Percentiles rank a stretch among this genome's conserved stretches.
These are phyloP conservation scores for Starmera stellimalicola DNA, from an alignment of 1,139 yeast genomes.

Conservation along the genomic window DNA sequence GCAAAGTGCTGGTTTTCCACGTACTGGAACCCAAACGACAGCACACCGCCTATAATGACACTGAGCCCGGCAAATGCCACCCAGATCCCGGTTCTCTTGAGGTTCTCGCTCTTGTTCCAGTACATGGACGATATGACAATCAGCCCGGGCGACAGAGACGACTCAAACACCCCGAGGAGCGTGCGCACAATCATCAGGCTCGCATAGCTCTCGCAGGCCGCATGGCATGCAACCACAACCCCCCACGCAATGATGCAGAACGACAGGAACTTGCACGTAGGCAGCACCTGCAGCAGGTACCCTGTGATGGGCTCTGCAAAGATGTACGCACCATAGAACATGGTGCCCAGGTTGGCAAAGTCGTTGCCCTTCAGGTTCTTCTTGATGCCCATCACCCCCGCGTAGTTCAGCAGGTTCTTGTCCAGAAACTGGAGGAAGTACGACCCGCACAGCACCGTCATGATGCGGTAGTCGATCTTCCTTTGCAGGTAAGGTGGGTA, in stretches of 20 bases:
- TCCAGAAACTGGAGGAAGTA: conserved; percentile 41
- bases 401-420: conserved; percentile 38
- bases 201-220: conserved; percentile 33
- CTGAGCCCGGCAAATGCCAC: conserved; percentile 42
- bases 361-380: conserved; percentile 29
- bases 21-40: conserved; percentile 35
- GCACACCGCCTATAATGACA: conserved; percentile 35
- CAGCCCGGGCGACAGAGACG: conserved; percentile 42
- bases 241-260: conserved; percentile 37
- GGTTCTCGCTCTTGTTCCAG: conserved; percentile 36
- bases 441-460: conserved; percentile 38
- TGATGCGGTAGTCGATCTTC: conserved; percentile 33
- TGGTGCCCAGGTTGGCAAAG: conserved; percentile 50
- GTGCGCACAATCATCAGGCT: conserved; percentile 37
- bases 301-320: conserved; percentile 46
- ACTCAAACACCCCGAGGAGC: conserved; percentile 42
- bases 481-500: conserved; percentile 21
- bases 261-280: conserved; percentile 38
- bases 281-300: conserved; percentile 36
- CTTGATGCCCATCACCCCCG: conserved; percentile 44
- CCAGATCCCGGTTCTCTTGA: conserved; percentile 37
- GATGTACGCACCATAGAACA: conserved; percentile 44
- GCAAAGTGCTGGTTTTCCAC: conserved; percentile 16
- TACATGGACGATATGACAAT: conserved; percentile 42
- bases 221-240: conserved; percentile 33